These are phyloP conservation scores for Phaeosphaeria sp. DNA, from an alignment of 2,329 filamentous ascomycete species.

Conservation along the genomic window DNA sequence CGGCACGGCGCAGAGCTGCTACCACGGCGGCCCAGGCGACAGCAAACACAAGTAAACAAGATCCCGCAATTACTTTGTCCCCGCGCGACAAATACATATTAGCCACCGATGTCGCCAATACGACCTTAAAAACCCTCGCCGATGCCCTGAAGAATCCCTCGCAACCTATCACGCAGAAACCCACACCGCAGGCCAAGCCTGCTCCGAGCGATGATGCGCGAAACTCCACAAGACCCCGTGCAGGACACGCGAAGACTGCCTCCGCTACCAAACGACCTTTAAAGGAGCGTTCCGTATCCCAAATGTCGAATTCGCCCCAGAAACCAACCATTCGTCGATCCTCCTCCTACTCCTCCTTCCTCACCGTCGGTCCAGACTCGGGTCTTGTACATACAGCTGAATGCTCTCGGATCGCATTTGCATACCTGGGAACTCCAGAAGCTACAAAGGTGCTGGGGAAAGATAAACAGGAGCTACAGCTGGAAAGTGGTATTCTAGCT, in stretches of 20 bases:
- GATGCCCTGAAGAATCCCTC: constrained; percentile 65
- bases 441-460: constrained; percentile 58
- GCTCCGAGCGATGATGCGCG: constrained; percentile 34
- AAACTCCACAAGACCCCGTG: constrained; percentile 25
- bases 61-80: constrained; percentile 47
- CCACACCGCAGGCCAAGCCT: constrained; percentile 27
- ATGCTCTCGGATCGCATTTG: constrained; percentile 72
- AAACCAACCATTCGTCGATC: constrained; percentile 46
- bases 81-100: constrained; percentile 69
- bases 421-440: constrained; percentile 66
- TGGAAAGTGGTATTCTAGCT: constrained; percentile 76
- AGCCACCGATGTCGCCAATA: constrained; percentile 76
- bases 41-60: constrained; percentile 48
- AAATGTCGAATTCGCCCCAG: constrained; percentile 62
- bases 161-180: constrained; percentile 12
- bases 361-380: constrained; percentile 34
- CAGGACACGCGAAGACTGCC: constrained; percentile 21
- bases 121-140: constrained; percentile 70
- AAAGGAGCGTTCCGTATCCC: constrained; percentile 66
- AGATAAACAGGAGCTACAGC: constrained; percentile 67
- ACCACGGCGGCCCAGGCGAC: constrained; percentile 34
- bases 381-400: constrained; percentile 65
- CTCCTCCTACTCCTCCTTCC: constrained; percentile 43
- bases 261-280: constrained; percentile 65
- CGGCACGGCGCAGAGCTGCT: constrained; percentile 36